phyloP scores from a whole-genome alignment of 2,329 filamentous ascomycete species.

The Colletotrichum tabaci region DNA sequence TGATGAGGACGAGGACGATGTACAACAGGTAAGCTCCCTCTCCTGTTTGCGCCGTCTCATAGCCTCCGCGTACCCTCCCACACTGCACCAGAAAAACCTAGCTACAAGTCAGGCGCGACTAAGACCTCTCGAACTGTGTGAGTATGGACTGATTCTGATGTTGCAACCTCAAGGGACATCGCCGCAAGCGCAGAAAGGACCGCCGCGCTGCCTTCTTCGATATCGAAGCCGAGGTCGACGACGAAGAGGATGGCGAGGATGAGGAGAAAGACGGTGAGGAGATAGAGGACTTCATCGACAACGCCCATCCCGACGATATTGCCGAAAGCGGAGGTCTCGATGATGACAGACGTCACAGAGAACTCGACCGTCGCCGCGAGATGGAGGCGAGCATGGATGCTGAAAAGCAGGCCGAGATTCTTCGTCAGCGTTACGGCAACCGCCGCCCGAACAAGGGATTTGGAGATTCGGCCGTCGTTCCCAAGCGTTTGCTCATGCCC shows the following conservation, averaged over 20 bases:
- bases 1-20: constrained; percentile 76
- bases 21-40: constrained; percentile 69
- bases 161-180: constrained; percentile 67
- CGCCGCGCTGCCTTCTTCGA: constrained; percentile 92
- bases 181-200: constrained; percentile 85
- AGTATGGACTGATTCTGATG: background rate
- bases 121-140: background rate
- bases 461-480: constrained; percentile 82
- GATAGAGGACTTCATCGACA: constrained; percentile 87
- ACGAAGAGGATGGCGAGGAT: constrained; percentile 89
- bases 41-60: background rate
- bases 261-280: constrained; percentile 91
- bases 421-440: constrained; percentile 90
- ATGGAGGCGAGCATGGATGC: constrained; percentile 90
- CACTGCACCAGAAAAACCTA: background rate
- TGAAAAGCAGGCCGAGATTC: constrained; percentile 89
- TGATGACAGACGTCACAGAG: constrained; percentile 93
- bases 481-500: constrained; percentile 88
- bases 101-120: background rate
- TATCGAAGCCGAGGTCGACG: constrained; percentile 98
- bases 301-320: constrained; percentile 91
- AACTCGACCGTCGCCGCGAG: constrained; percentile 93
- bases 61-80: no score
- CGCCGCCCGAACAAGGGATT: constrained; percentile 76
- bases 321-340: constrained; percentile 84